Evolutionary conservation across 331 rosid species (phyloP).

Genomic region (Malus hybrid): DNA sequence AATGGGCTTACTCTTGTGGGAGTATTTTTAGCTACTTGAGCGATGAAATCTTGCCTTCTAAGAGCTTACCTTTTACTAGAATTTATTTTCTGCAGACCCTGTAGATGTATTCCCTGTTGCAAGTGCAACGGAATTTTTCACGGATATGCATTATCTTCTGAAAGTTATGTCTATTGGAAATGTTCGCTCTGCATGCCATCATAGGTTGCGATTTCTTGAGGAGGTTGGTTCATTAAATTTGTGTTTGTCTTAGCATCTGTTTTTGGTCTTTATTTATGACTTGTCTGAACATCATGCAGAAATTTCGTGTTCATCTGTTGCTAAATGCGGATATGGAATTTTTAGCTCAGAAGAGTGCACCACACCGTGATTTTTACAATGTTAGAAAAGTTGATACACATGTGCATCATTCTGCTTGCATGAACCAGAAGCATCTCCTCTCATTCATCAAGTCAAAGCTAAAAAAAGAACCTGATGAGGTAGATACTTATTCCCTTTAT

Average conservation of each 20-base stretch:
- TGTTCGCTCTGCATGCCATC: slow-evolving; percentile 68
- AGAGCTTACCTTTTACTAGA: slow-evolving; percentile 4
- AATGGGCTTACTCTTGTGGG: background rate
- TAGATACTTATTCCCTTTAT: slow-evolving; percentile 1
- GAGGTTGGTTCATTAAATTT: slow-evolving; percentile 43
- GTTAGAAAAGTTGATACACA: slow-evolving; percentile 82
- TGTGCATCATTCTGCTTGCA: slow-evolving; percentile 92
- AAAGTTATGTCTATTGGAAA: slow-evolving; percentile 71
- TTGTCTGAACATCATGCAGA: slow-evolving; percentile 46
- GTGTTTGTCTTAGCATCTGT: slow-evolving; percentile 9
- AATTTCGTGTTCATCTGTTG: slow-evolving; percentile 81
- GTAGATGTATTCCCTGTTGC: slow-evolving; percentile 74
- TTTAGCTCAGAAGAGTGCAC: slow-evolving; percentile 66
- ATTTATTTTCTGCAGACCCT: slow-evolving; percentile 27
- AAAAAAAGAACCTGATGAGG: slow-evolving; percentile 80
- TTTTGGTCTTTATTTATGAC: slow-evolving; percentile 24
- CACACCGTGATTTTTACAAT: slow-evolving; percentile 84
- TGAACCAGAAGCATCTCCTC: slow-evolving; percentile 89
- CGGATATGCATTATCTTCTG: slow-evolving; percentile 67
- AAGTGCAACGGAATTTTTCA: slow-evolving; percentile 66
- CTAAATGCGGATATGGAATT: slow-evolving; percentile 59
- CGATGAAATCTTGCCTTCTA: slow-evolving; percentile 5
- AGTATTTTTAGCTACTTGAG: slow-evolving; percentile 9
- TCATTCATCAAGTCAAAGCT: slow-evolving; percentile 75
- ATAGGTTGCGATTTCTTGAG: slow-evolving; percentile 72